Evolutionary conservation across 2,329 filamentous ascomycete species (phyloP).

Genomic region (Pseudocercospora cruenta): DNA sequence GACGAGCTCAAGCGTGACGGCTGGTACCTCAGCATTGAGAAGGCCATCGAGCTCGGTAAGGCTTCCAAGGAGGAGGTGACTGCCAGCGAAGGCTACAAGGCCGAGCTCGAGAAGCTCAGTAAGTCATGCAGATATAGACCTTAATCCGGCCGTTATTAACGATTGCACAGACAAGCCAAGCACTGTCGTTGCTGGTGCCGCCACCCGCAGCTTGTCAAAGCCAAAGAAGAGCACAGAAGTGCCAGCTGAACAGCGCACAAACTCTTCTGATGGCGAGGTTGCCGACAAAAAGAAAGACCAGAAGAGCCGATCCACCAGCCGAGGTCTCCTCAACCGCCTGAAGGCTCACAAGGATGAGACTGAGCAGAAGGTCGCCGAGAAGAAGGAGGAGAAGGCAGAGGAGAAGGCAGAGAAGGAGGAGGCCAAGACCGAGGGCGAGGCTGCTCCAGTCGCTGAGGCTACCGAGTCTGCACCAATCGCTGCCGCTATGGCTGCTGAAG

Average conservation of each 20-base stretch:
- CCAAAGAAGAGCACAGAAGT: conserved; percentile 55
- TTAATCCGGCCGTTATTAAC: conserved; percentile 38
- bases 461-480: conserved; percentile 35
- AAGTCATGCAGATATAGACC: conserved; percentile 43
- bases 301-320: conserved; percentile 65
- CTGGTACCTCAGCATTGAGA: conserved; percentile 85
- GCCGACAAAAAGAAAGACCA: conserved; percentile 46
- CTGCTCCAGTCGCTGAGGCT: conserved; percentile 44
- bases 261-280: conserved; percentile 53
- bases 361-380: conserved; percentile 47
- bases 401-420: conserved; percentile 48
- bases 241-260: conserved; percentile 42
- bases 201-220: conserved; percentile 42
- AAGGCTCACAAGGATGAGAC: conserved; percentile 64
- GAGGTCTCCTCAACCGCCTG: conserved; percentile 61
- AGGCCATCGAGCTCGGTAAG: conserved; percentile 83
- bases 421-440: conserved; percentile 38
- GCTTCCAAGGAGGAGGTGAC: conserved; percentile 72
- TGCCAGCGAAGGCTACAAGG: conserved; percentile 86
- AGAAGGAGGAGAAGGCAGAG: conserved; percentile 48
- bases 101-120: conserved; percentile 73
- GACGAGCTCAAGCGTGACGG: conserved; percentile 79
- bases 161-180: conserved; percentile 35
- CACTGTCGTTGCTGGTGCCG: conserved; percentile 40
- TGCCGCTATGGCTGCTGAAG: conserved; percentile 26